Percentiles rank a stretch among this genome's conserved stretches.
Evolutionary conservation across 2,329 filamentous ascomycete genomes (phyloP).

Genomic region (Fusarium newnesense): DNA sequence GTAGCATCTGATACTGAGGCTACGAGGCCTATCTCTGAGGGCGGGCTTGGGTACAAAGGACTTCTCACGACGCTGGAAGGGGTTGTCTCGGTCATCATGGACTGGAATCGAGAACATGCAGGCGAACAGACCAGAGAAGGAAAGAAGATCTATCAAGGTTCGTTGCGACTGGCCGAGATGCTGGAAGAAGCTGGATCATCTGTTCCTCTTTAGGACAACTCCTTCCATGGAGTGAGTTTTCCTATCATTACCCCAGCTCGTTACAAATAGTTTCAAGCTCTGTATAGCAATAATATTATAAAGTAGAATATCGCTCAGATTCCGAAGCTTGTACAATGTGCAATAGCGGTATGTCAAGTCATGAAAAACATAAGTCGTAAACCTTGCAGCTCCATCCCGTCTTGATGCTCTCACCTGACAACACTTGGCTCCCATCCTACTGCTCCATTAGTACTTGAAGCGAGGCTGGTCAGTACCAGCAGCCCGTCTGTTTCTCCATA

Average conservation of each 20-base stretch:
- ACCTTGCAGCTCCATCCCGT: too few relatives aligned
- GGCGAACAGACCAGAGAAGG: neutral
- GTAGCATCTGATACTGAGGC: neutral
- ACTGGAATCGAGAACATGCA: neutral
- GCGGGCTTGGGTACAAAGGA: constrained; percentile 2
- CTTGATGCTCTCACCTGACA: too few relatives aligned
- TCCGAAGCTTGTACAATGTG: neutral
- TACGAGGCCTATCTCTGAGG: neutral
- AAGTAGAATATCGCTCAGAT: rapidly evolving
- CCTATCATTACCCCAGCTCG: neutral
- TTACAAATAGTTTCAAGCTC: neutral
- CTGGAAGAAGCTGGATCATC: neutral
- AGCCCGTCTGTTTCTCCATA: constrained; percentile 51
- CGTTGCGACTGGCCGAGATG: neutral
- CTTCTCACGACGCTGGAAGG: neutral
- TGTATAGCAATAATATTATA: too few relatives aligned
- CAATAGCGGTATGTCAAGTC: neutral
- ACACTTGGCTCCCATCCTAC: too few relatives aligned
- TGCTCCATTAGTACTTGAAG: constrained; percentile 32
- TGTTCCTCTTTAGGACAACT: neutral
- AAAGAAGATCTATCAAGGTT: neutral
- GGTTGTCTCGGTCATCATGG: neutral
- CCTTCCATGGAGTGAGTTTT: neutral
- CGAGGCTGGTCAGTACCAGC: constrained; percentile 17
- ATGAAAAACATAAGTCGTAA: neutral